phyloP scores from a whole-genome alignment of 495 filamentous ascomycete species.

The Podospora australis region DNA sequence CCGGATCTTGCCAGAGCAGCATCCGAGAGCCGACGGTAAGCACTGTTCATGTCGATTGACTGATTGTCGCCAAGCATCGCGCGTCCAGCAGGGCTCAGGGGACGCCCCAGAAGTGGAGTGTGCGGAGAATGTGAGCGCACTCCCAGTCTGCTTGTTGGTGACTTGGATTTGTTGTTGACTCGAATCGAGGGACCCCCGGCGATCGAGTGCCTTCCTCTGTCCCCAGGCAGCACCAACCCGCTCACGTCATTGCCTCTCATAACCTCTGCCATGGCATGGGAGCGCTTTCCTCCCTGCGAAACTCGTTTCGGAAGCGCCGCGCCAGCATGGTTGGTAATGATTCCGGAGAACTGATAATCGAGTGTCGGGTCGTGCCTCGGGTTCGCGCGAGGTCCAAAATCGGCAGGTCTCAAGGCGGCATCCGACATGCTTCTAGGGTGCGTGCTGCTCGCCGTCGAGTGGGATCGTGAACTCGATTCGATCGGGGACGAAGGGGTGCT shows the following conservation, averaged over 20 bases:
- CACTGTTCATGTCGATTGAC: conserved; percentile 50
- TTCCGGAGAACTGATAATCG: conserved; percentile 49
- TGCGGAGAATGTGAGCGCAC: conserved; percentile 56
- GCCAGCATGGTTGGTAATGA: conserved; percentile 42
- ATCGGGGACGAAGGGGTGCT: conserved; percentile 40
- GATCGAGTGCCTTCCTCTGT: conserved; percentile 40
- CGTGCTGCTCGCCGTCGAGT: conserved; percentile 13
- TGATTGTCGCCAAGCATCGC: conserved; percentile 45
- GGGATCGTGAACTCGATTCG: conserved; percentile 14
- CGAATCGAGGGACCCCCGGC: conserved; percentile 33
- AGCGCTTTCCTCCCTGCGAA: conserved; percentile 34
- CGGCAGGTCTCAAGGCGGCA: conserved; percentile 35
- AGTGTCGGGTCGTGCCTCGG: conserved; percentile 34
- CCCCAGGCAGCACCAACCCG: conserved; percentile 36
- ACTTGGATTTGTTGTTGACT: conserved; percentile 51
- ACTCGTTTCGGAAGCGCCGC: conserved; percentile 37
- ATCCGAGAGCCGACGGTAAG: conserved; percentile 60
- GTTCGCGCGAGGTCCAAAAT: conserved; percentile 33
- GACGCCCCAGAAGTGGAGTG: conserved; percentile 29
- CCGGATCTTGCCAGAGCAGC: conserved; percentile 51
- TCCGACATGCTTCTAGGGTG: conserved; percentile 49
- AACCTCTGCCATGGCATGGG: conserved; percentile 40
- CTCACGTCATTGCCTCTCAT: conserved; percentile 41
- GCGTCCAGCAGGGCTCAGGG: conserved; percentile 32
- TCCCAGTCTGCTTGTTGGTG: conserved; percentile 48